Conservation (phyloP, 148 eudicot genomes). For the Limonium bicolor region DNA sequence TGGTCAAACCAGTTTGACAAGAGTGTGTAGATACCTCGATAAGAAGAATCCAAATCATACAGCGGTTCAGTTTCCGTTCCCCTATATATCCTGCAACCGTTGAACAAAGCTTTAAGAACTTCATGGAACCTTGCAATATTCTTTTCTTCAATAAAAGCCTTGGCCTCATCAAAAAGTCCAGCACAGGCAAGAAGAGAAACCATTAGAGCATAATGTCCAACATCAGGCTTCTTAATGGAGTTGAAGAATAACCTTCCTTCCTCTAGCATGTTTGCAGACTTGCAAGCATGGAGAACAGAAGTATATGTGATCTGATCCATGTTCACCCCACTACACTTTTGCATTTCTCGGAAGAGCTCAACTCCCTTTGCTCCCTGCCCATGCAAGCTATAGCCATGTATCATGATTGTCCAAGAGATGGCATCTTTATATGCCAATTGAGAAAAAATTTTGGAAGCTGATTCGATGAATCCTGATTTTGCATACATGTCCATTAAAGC, state of each 20-base stretch:
- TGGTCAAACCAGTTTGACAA: slow-evolving; percentile 30
- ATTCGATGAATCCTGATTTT: slow-evolving; percentile 48
- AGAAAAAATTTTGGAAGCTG: slow-evolving; percentile 34
- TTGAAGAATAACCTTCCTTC: slow-evolving; percentile 29
- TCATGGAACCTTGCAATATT: slow-evolving; percentile 20
- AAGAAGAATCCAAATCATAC: slow-evolving; percentile 41
- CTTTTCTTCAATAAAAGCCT: slow-evolving; percentile 23
- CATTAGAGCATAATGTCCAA: slow-evolving; percentile 38
- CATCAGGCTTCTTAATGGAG: slow-evolving; percentile 28
- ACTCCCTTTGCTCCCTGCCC: slow-evolving; percentile 47
- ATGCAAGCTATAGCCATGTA: slow-evolving; percentile 45
- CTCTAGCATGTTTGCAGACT: slow-evolving; percentile 35
- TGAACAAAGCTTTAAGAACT: slow-evolving; percentile 40
- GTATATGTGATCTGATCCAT: slow-evolving; percentile 31
- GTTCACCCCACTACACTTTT: slow-evolving; percentile 5
- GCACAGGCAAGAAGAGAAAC: slow-evolving; percentile 46
- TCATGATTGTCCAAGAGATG: slow-evolving; percentile 65
- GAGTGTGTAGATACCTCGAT: slow-evolving; percentile 33
- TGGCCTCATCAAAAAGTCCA: slow-evolving; percentile 40
- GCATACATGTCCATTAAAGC: slow-evolving; percentile 64
- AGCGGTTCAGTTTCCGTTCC: slow-evolving; percentile 24
- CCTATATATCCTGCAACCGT: slow-evolving; percentile 41
- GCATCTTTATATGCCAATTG: slow-evolving; percentile 32
- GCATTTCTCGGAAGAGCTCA: slow-evolving; percentile 35
- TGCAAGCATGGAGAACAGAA: slow-evolving; percentile 43